Conservation (phyloP, 2,329 filamentous ascomycete genomes). For the Colletotrichum spaethianum region DNA sequence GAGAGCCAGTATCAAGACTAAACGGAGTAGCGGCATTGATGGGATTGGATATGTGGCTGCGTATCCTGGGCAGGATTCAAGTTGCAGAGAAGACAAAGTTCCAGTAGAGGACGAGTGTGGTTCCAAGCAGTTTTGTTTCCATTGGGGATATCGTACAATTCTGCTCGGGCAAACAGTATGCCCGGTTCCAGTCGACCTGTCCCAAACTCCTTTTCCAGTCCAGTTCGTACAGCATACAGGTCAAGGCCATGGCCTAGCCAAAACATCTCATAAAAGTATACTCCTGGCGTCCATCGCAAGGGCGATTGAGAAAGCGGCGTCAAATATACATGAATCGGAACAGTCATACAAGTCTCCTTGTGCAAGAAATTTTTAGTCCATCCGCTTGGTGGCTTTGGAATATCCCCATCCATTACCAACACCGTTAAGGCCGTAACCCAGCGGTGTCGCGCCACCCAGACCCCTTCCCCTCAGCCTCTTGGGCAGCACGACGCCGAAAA, state of each 20-base stretch:
- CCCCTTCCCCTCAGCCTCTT: constrained; percentile 63
- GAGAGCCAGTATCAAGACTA: neutral
- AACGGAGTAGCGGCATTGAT: constrained; percentile 62
- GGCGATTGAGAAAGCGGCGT: neutral
- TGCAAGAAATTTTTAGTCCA: constrained; percentile 54
- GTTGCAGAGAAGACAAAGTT: constrained; percentile 51
- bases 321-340: constrained; percentile 35
- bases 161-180: constrained; percentile 8
- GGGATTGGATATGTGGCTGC: constrained; percentile 67
- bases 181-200: constrained; percentile 1
- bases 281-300: constrained; percentile 15
- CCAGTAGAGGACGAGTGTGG: constrained; percentile 47
- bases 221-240: constrained; percentile 19
- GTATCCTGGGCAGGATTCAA: constrained; percentile 62
- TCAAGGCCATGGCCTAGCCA: constrained; percentile 5
- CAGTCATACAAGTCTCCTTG: constrained; percentile 25
- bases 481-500: constrained; percentile 72
- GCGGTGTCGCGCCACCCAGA: constrained; percentile 70
- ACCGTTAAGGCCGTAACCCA: constrained; percentile 64
- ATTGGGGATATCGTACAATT: constrained; percentile 31
- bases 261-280: constrained; percentile 1
- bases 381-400: constrained; percentile 68
- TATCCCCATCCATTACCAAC: constrained; percentile 74
- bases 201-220: constrained; percentile 33
- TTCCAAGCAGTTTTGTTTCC: constrained; percentile 22